phyloP scores from a whole-genome alignment of 805 yeast genomes.

The Sugiyamaella marilandica region DNA sequence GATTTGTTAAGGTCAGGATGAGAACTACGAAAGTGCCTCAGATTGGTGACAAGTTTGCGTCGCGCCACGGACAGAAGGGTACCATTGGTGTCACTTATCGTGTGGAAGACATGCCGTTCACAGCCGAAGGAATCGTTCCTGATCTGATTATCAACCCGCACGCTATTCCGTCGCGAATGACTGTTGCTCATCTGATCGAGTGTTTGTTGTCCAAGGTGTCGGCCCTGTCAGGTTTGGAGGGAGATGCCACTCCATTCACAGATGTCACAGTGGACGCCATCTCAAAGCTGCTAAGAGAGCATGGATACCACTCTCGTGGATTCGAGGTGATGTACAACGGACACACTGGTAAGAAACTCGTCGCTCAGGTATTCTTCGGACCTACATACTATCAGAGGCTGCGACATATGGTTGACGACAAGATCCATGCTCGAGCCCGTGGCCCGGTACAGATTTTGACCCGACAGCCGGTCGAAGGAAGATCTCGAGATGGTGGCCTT shows the following conservation, averaged over 20 bases:
- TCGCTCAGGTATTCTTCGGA: conserved; percentile 99
- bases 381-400: conserved; percentile 98
- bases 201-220: conserved; percentile 95
- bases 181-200: conserved; percentile 98
- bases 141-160: conserved; percentile 97
- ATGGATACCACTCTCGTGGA: conserved; percentile 97
- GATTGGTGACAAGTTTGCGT: conserved; percentile 98
- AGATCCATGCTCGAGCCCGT: conserved; percentile 98
- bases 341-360: conserved; percentile 94
- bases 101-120: conserved; percentile 98
- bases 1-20: conserved; percentile 96
- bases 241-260: conserved; percentile 99
- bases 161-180: conserved; percentile 99
- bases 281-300: conserved; percentile 84
- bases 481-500: conserved; percentile 98
- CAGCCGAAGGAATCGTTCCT: conserved; percentile 93
- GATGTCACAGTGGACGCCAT: conserved; percentile 98
- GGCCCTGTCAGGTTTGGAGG: conserved; percentile 90
- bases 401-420: conserved; percentile 99
- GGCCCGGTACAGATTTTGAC: conserved; percentile 98
- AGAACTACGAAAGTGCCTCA: conserved; percentile 98
- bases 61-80: conserved; percentile 99
- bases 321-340: conserved; percentile 99
- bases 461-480: conserved; percentile 98
- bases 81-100: conserved; percentile 98